Evolutionary conservation across 805 yeast genomes (phyloP).

Genomic region (Brettanomyces naardenensis): DNA sequence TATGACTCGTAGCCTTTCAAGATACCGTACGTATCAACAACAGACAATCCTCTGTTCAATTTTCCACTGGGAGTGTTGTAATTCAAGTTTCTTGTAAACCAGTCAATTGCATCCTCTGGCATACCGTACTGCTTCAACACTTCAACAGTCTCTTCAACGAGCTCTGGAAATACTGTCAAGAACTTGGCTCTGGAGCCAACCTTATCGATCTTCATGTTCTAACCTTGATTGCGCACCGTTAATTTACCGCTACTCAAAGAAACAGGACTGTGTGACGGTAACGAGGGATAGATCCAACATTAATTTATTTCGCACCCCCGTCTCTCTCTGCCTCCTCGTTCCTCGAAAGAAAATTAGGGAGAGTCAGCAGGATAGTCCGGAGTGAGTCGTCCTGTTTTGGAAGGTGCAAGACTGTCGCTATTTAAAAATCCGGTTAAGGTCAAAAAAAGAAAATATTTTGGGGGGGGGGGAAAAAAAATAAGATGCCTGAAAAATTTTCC

Average conservation of each 20-base stretch:
- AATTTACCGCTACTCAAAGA: no score
- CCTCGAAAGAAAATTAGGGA: no score
- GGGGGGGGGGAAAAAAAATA: background rate
- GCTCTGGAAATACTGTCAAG: slow-evolving; percentile 59
- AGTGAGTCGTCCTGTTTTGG: no score
- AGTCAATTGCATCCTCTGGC: slow-evolving; percentile 76
- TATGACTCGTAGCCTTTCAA: slow-evolving; percentile 53
- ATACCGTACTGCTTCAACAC: slow-evolving; percentile 63
- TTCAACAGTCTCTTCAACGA: slow-evolving; percentile 68
- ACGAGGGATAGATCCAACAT: no score
- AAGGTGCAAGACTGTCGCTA: no score
- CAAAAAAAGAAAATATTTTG: background rate
- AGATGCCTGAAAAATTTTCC: background rate
- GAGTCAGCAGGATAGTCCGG: no score
- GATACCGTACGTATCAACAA: slow-evolving; percentile 83
- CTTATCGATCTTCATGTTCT: slow-evolving; percentile 25
- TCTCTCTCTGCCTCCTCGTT: no score
- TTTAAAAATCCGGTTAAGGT: background rate
- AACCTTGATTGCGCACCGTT: no score
- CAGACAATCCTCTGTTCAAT: slow-evolving; percentile 92
- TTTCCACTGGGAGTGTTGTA: slow-evolving; percentile 97
- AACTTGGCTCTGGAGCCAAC: slow-evolving; percentile 45
- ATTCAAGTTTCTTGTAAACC: slow-evolving; percentile 68
- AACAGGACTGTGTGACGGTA: no score
- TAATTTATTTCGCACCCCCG: no score